These are phyloP conservation scores for Aspergillus ochraceus DNA, from an alignment of 2,329 filamentous ascomycete species.

Conservation along the genomic window DNA sequence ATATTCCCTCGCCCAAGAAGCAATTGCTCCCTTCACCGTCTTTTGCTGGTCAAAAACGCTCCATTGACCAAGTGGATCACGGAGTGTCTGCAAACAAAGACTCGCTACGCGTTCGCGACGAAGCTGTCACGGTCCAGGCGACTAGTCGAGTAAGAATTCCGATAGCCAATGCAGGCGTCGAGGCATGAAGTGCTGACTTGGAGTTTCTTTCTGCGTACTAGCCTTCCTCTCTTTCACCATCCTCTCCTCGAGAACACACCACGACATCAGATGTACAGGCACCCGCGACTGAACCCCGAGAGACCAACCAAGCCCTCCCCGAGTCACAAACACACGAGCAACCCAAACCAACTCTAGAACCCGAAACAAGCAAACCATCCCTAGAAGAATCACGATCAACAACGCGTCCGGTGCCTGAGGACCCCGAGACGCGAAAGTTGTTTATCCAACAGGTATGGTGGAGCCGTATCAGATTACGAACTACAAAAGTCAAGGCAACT, in stretches of 20 bases:
- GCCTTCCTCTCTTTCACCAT: not conserved
- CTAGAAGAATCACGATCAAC: conserved; percentile 10
- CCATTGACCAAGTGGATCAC: conserved; percentile 39
- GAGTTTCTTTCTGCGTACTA: not conserved
- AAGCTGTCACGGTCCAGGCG: not conserved
- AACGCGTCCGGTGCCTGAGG: conserved; percentile 29
- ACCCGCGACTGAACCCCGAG: conserved; percentile 1
- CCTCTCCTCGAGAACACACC: conserved; percentile 10
- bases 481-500: not conserved
- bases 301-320: conserved; percentile 16
- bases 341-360: conserved; percentile 8
- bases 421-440: conserved; percentile 36
- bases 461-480: not conserved
- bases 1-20: conserved; percentile 28
- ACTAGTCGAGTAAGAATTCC: not conserved
- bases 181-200: not conserved
- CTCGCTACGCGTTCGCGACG: conserved; percentile 3
- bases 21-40: conserved; percentile 33
- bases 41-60: conserved; percentile 42
- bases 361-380: not conserved
- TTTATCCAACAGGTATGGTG: conserved; percentile 41
- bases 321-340: conserved; percentile 20
- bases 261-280: conserved; percentile 15
- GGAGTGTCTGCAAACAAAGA: conserved; percentile 21
- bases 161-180: not conserved